Percentiles rank a stretch among this genome's conserved stretches.
phyloP scores from a whole-genome alignment of 2,329 filamentous ascomycete species.

The Aspergillus piperis region DNA sequence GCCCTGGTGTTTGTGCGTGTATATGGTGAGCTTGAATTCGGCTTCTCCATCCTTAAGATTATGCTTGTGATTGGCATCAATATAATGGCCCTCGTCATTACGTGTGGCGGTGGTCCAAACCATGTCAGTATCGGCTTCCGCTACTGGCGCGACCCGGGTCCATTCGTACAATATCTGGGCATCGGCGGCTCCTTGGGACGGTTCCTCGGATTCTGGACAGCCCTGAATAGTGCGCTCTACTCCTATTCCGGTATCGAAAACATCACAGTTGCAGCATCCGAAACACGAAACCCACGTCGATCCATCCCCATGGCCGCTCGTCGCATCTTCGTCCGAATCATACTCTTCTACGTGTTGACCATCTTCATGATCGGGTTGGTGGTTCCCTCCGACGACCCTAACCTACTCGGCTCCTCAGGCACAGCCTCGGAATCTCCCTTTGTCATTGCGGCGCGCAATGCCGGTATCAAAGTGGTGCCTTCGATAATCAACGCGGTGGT shows the following conservation, averaged over 20 bases:
- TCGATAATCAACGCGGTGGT: constrained; percentile 46
- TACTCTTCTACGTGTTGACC: constrained; percentile 60
- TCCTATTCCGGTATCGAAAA: constrained; percentile 44
- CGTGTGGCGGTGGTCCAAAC: constrained; percentile 50
- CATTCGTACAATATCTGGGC: constrained; percentile 42
- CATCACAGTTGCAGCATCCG: constrained; percentile 57
- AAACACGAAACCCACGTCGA: constrained; percentile 53
- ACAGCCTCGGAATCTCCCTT: constrained; percentile 52
- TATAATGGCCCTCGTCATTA: constrained; percentile 53
- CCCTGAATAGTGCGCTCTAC: constrained; percentile 27
- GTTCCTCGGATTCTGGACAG: constrained; percentile 46
- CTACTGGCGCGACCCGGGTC: constrained; percentile 48
- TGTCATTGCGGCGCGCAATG: constrained; percentile 52
- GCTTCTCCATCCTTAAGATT: constrained; percentile 59
- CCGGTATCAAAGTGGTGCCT: constrained; percentile 44
- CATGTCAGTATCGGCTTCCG: constrained; percentile 50
- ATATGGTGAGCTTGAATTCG: constrained; percentile 57
- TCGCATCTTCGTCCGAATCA: constrained; percentile 56
- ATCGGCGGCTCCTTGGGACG: constrained; percentile 44
- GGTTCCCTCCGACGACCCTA: constrained; percentile 49
- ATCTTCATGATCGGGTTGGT: constrained; percentile 57
- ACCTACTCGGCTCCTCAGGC: constrained; percentile 46
- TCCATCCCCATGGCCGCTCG: constrained; percentile 56
- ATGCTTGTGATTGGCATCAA: constrained; percentile 63
- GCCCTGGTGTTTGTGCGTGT: constrained; percentile 41